phyloP scores from a whole-genome alignment of 2,329 filamentous ascomycete genomes.

The Fusarium ambrosium region DNA sequence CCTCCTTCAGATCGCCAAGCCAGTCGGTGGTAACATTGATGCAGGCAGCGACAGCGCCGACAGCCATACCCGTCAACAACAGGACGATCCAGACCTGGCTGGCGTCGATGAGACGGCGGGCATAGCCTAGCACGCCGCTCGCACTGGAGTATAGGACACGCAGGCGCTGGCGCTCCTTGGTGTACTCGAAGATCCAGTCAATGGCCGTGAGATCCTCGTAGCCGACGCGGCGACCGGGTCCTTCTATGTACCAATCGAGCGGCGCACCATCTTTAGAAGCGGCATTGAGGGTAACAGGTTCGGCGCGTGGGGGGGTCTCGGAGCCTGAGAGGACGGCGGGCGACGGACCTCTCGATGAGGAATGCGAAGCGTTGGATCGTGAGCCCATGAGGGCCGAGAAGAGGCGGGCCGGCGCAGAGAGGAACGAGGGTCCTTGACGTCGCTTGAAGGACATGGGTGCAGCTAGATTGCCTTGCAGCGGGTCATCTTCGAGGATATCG shows the following conservation, averaged over 20 bases:
- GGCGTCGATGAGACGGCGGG: conserved; percentile 81
- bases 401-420: conserved; percentile 62
- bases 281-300: conserved; percentile 31
- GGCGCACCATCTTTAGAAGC: conserved; percentile 62
- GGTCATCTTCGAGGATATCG: conserved; percentile 67
- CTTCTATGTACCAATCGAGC: conserved; percentile 90
- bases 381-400: conserved; percentile 61
- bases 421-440: conserved; percentile 67
- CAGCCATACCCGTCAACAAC: conserved; percentile 85
- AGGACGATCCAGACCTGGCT: conserved; percentile 94
- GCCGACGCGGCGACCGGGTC: conserved; percentile 87
- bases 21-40: conserved; percentile 95
- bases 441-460: conserved; percentile 79
- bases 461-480: conserved; percentile 63
- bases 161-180: conserved; percentile 91
- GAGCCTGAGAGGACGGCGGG: conserved; percentile 32
- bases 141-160: conserved; percentile 79
- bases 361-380: conserved; percentile 22
- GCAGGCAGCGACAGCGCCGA: conserved; percentile 85
- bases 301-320: conserved; percentile 26
- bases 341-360: conserved; percentile 36
- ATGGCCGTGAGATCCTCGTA: conserved; percentile 98
- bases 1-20: conserved; percentile 92
- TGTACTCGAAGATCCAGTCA: conserved; percentile 99
- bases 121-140: conserved; percentile 78